Conservation (phyloP, 2,329 filamentous ascomycete species). For the Penicillium corylophilum region DNA sequence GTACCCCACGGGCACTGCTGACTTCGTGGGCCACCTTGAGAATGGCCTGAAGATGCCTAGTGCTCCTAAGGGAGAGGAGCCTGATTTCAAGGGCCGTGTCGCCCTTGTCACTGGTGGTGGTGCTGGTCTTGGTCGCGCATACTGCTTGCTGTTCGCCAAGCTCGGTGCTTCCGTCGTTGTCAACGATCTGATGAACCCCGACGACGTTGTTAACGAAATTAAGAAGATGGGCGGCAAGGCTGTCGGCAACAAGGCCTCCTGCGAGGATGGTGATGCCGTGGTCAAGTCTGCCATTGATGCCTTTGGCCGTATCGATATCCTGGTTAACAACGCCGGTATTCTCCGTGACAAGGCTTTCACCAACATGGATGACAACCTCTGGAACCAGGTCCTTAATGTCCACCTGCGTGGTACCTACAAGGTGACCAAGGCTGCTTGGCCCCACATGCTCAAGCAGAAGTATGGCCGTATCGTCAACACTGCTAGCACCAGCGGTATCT, state of each 20-base stretch:
- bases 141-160: slow-evolving; percentile 83
- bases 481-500: slow-evolving; percentile 94
- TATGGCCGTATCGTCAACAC: slow-evolving; percentile 97
- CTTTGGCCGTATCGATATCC: slow-evolving; percentile 88
- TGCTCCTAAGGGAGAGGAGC: slow-evolving; percentile 69
- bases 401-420: slow-evolving; percentile 95
- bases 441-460: slow-evolving; percentile 96
- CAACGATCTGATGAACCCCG: slow-evolving; percentile 92
- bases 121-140: slow-evolving; percentile 86
- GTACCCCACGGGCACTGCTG: slow-evolving; percentile 79
- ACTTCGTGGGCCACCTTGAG: slow-evolving; percentile 84
- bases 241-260: slow-evolving; percentile 87
- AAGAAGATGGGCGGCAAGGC: slow-evolving; percentile 85
- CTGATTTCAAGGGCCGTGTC: slow-evolving; percentile 81
- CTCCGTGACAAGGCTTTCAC: slow-evolving; percentile 95
- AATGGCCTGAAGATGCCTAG: slow-evolving; percentile 74
- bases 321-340: slow-evolving; percentile 98
- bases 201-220: slow-evolving; percentile 88
- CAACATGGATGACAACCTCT: slow-evolving; percentile 95
- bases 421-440: slow-evolving; percentile 95
- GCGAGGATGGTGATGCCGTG: slow-evolving; percentile 86
- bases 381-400: slow-evolving; percentile 88
- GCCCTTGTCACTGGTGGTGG: slow-evolving; percentile 85
- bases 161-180: slow-evolving; percentile 83
- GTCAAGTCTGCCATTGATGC: slow-evolving; percentile 92